Evolutionary conservation across 177 flowering plant species (phyloP), one percentile per base, ranked within the genome.

Genomic region (Vitis hybrid): DNA sequence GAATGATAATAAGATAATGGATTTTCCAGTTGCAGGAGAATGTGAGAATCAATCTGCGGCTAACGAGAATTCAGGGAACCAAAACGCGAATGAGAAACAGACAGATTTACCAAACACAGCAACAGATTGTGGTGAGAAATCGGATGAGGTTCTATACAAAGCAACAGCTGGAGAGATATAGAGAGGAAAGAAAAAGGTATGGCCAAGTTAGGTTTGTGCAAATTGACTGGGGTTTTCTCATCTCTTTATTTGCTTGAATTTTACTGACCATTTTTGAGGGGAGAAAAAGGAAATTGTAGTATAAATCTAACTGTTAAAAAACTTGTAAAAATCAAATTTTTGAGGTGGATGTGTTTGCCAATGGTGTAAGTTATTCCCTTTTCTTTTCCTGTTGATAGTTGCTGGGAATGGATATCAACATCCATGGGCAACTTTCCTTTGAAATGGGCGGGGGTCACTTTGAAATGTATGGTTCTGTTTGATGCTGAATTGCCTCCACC

Each of bases 11-110:
- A 59, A 55, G 50, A 31, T 8, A 29, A 20, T 10, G 19, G 61
- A 50, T 62, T 31, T 66, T 11, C 51, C 74, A 16, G 70, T 50
- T 19, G 56, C 22, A 31, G 68, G 29, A 53, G 66, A 45, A 61
- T 19, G 50, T 55, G 68, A 67, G 60, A 39, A n/a, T 52, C 68
- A 18, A 45, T 45, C 50, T 57, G 20, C 22, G 18, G 62, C 13
- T 12, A 20, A 68, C 50, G 59, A 59, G 65, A 61, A 29, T 49
- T 54, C 50, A 66, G 62, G 72, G 51, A 63, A 72, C 62, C 59
- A 55, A 56, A 60, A 52, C 29, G 31, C 31, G 34, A 49, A 29
- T 56, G 62, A 73, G 49, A 39, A 65, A 48, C 53, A 66, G 52
- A 53, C 6, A 18, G 69, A 56, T 61, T 1, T 67, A 51, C 19